phyloP scores from a whole-genome alignment of 2,329 filamentous ascomycete genomes.

The Cercospora berteroae region DNA sequence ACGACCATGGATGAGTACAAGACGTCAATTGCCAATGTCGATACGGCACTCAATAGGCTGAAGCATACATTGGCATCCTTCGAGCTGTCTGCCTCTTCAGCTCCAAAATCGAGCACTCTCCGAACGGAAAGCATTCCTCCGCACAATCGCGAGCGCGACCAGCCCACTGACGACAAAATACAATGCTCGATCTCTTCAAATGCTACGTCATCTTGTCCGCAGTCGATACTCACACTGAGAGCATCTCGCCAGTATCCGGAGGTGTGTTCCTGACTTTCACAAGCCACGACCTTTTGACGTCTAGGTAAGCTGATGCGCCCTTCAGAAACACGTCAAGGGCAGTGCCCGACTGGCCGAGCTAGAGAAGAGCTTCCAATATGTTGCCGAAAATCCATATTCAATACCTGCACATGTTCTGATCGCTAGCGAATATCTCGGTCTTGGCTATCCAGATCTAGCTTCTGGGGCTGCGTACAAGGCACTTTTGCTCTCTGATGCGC shows the following conservation, averaged over 20 bases:
- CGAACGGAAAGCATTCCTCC: not conserved
- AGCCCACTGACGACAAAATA: not conserved
- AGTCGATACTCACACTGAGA: conserved; percentile 14
- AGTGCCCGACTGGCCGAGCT: conserved; percentile 17
- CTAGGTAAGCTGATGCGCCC: conserved; percentile 24
- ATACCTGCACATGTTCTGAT: conserved; percentile 50
- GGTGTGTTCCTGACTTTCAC: conserved; percentile 20
- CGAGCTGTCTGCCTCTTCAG: conserved; percentile 23
- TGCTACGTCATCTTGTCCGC: not conserved
- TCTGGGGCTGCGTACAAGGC: conserved; percentile 87
- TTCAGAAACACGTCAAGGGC: conserved; percentile 12
- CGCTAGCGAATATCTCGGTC: conserved; percentile 66
- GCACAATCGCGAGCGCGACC: not conserved
- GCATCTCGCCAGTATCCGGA: conserved; percentile 21
- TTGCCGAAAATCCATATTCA: conserved; percentile 23
- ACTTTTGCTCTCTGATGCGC: conserved; percentile 80
- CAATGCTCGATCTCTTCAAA: not conserved
- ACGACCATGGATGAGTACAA: conserved; percentile 33
- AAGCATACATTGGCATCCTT: conserved; percentile 36
- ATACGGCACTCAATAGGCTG: conserved; percentile 33
- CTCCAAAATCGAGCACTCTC: conserved; percentile 1
- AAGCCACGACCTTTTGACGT: not conserved
- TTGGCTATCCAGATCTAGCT: conserved; percentile 87
- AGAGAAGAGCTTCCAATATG: conserved; percentile 14
- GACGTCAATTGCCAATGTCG: conserved; percentile 32